Evolutionary conservation across 345 rosid species (phyloP).

Genomic region (Mangifera indica): DNA sequence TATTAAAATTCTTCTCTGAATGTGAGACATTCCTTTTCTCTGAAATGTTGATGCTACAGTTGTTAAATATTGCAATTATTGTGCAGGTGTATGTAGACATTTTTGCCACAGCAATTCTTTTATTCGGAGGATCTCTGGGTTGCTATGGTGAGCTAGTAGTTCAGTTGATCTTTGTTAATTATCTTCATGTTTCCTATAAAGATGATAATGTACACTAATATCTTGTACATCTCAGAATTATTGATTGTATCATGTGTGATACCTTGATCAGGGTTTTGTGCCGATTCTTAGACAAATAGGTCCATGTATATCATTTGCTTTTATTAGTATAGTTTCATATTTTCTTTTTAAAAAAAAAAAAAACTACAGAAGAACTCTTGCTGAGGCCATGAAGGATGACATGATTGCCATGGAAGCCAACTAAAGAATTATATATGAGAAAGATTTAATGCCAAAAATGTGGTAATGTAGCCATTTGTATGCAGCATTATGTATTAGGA

Average conservation of each 20-base stretch:
- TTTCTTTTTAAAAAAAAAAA: no score
- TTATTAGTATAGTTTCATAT: no score
- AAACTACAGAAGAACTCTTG: background rate
- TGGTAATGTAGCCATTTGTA: background rate
- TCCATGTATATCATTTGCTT: no score
- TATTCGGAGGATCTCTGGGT: slow-evolving; percentile 43
- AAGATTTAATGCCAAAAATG: background rate
- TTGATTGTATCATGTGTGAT: no score
- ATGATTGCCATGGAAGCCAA: background rate
- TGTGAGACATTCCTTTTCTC: no score
- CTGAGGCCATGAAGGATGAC: background rate
- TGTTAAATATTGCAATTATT: background rate
- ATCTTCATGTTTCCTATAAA: background rate
- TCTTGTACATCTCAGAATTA: background rate
- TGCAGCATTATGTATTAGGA: background rate
- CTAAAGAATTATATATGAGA: background rate
- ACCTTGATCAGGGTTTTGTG: no score
- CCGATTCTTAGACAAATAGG: no score
- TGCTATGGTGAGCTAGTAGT: slow-evolving; percentile 34
- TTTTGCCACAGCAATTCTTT: slow-evolving; percentile 30
- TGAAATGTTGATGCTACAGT: no score
- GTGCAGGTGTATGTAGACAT: slow-evolving; percentile 33
- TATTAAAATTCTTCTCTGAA: no score
- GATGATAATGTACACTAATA: background rate
- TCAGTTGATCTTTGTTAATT: background rate